Base-by-base conservation (phyloP, 257 asterid species). In the Scutellaria barbata region DNA sequence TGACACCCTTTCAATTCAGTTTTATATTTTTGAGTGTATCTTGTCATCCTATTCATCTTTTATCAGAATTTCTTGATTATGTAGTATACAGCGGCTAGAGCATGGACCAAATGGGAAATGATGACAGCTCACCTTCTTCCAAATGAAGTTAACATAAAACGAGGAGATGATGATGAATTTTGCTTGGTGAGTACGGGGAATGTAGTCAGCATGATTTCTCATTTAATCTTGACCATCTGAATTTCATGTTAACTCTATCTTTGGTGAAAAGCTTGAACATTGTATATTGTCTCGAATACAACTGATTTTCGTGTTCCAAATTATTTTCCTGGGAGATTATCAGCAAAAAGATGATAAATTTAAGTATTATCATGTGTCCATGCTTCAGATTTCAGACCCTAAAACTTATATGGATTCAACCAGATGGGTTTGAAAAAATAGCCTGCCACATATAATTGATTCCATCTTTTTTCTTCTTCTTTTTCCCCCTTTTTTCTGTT, bases 41-140 rank as follows among this genome's bases (percentile, higher is more conserved):
- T 62, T 33, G 18, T 69, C 46, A 63, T 20, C 25, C 33, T 9
- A 25, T 70, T 69, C n/a, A 30, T 68, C 64, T 12, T 62, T 74
- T 30, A 35, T 69, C 79, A 76, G 69, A 78, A 68, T 47, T 48
- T 76, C 54, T 75, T 47, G 33, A 67, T 74, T 47, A 35, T 80
- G 72, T 71, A 94, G 99, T 83, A 79, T 83, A 95, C 95, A 77
- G 99, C 99, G 46, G 92, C 99, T 35, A 84, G 92, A 76, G 99
- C 87, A 61, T 94, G 99, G 99, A 94, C 99, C 79, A 94, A 79
- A 79, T 92, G 98, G 98, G 98, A 92, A 86, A 85, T 91, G 98
- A 79, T 84, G 96, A 91, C 99, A 13, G 93, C 97, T 71, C 95
- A 92, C 83, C 96, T 94, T 81, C 72, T 83, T 81, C 99, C 96